Conservation (phyloP, 805 yeast genomes). For the Alloascoidea africana region DNA sequence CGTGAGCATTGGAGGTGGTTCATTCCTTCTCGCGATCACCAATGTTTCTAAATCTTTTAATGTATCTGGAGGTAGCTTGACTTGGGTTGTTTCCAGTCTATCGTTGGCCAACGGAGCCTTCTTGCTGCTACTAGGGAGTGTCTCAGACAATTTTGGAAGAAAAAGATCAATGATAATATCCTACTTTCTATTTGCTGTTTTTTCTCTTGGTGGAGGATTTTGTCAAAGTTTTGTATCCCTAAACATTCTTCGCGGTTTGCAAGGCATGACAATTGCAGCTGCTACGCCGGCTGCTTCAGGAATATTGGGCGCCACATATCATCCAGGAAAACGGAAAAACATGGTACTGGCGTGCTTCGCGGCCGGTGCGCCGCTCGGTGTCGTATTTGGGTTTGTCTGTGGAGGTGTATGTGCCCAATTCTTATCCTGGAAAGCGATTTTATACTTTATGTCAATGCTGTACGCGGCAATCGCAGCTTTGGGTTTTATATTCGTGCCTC, state of each 20-base stretch:
- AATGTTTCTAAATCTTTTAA: slow-evolving; percentile 20
- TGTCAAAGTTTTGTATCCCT: slow-evolving; percentile 16
- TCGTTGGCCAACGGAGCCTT: slow-evolving; percentile 27
- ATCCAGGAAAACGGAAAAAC: slow-evolving; percentile 24
- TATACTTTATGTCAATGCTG: slow-evolving; percentile 25
- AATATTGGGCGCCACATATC: slow-evolving; percentile 25
- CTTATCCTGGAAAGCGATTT: slow-evolving; percentile 26
- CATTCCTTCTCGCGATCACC: slow-evolving; percentile 22
- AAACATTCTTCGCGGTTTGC: slow-evolving; percentile 27
- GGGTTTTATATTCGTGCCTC: slow-evolving; percentile 20
- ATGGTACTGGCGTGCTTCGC: slow-evolving; percentile 27
- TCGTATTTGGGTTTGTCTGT: slow-evolving; percentile 24
- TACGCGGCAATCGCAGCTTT: slow-evolving; percentile 15
- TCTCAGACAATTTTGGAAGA: slow-evolving; percentile 34
- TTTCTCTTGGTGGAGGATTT: slow-evolving; percentile 20
- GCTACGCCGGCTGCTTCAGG: slow-evolving; percentile 34
- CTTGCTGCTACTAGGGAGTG: slow-evolving; percentile 26
- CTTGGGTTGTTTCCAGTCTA: slow-evolving; percentile 28
- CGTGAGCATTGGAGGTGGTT: slow-evolving; percentile 21
- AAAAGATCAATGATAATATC: slow-evolving; percentile 22
- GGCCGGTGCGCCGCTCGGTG: slow-evolving; percentile 34
- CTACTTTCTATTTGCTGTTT: slow-evolving; percentile 17
- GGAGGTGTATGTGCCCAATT: slow-evolving; percentile 27
- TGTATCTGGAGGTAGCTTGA: slow-evolving; percentile 23
- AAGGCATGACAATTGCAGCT: slow-evolving; percentile 28